Conservation (phyloP, 1,284 basidiomycete genomes). For the Apiotrichum siamense region DNA sequence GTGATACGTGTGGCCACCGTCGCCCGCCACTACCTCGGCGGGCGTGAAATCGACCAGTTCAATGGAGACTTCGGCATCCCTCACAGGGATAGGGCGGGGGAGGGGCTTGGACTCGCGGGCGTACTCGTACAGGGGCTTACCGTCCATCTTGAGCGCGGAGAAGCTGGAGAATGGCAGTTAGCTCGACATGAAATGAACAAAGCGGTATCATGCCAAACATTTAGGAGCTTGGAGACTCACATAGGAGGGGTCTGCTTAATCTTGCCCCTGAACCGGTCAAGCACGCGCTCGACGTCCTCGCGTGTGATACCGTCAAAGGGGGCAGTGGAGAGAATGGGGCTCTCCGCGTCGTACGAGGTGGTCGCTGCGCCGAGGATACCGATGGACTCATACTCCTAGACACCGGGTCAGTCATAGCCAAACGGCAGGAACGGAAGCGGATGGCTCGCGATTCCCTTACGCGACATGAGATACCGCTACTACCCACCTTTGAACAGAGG, state of each 20-base stretch:
- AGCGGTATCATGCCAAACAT: too few relatives aligned
- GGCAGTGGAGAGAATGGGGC: constrained; percentile 65
- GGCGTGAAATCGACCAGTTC: constrained; percentile 54
- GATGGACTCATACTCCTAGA: constrained; percentile 81
- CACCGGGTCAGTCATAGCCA: too few relatives aligned
- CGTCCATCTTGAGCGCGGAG: constrained; percentile 97
- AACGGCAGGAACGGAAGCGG: too few relatives aligned
- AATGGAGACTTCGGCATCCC: constrained; percentile 71
- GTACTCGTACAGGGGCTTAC: constrained; percentile 92
- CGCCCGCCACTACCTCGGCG: constrained; percentile 38
- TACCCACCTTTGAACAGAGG: constrained; percentile 77
- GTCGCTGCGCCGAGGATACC: constrained; percentile 91
- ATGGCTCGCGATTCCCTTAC: too few relatives aligned
- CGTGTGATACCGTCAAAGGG: constrained; percentile 79
- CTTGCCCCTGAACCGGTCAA: constrained; percentile 76
- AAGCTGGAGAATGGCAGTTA: constrained; percentile 63
- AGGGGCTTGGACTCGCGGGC: constrained; percentile 83
- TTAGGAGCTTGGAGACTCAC: too few relatives aligned
- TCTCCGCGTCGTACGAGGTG: constrained; percentile 88
- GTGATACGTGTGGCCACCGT: constrained; percentile 54
- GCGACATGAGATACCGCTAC: too few relatives aligned
- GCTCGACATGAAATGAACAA: too few relatives aligned
- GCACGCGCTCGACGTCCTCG: constrained; percentile 63
- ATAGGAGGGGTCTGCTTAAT: constrained; percentile 88
- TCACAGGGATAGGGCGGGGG: constrained; percentile 83